Conservation (phyloP, 164 flowering plant species). For the Pachysandra terminalis region DNA sequence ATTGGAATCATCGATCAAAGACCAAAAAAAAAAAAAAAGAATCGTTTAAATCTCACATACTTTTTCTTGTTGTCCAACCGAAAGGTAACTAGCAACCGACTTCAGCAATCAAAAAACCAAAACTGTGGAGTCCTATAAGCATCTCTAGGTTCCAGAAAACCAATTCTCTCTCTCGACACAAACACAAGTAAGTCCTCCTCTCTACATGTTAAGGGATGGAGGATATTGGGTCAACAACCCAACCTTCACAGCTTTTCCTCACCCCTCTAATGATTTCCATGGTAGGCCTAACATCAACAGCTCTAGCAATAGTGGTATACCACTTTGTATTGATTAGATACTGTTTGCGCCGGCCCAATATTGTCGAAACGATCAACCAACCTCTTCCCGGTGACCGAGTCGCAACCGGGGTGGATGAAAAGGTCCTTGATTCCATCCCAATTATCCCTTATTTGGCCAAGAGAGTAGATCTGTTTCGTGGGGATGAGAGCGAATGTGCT, state of each 20-base stretch:
- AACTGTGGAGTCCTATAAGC: too few relatives aligned
- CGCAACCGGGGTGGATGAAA: slow-evolving; percentile 29
- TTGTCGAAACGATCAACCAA: neutral
- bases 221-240: neutral
- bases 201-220: too few relatives aligned
- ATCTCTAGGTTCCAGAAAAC: too few relatives aligned
- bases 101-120: too few relatives aligned
- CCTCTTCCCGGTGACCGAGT: too few relatives aligned
- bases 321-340: slow-evolving; percentile 20
- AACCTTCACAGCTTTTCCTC: slow-evolving; percentile 13
- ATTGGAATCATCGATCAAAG: too few relatives aligned
- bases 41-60: too few relatives aligned
- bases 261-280: slow-evolving; percentile 38
- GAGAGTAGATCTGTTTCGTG: slow-evolving; percentile 11
- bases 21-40: too few relatives aligned
- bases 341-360: slow-evolving; percentile 13
- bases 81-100: too few relatives aligned
- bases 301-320: slow-evolving; percentile 29
- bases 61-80: too few relatives aligned
- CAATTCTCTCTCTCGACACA: too few relatives aligned
- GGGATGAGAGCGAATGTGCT: slow-evolving; percentile 39
- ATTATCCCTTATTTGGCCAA: slow-evolving; percentile 22
- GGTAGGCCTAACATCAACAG: slow-evolving; percentile 26
- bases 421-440: slow-evolving; percentile 38
- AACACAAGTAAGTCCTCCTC: too few relatives aligned